Percentiles rank a stretch among this genome's conserved stretches.
Evolutionary conservation across 2,329 filamentous ascomycete species (phyloP).

Genomic region (Dactylonectria estremocensis): DNA sequence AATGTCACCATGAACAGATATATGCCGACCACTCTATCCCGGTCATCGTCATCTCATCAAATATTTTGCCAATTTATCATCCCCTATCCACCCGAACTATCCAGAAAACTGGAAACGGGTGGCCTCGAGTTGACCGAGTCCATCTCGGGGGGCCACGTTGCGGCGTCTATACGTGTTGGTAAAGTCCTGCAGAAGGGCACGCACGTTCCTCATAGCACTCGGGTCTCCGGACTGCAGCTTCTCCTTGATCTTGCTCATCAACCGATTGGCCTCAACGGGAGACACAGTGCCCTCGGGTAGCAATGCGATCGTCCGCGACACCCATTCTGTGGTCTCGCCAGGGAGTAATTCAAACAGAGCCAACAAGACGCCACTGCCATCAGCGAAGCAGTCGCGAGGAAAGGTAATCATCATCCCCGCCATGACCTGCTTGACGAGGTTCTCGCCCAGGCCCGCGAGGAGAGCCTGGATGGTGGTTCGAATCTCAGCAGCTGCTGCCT

Average conservation of each 20-base stretch:
- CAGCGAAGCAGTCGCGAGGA: slow-evolving; percentile 93
- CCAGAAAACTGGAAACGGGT: slow-evolving; percentile 85
- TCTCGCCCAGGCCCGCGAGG: slow-evolving; percentile 78
- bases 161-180: slow-evolving; percentile 93
- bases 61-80: slow-evolving; percentile 14
- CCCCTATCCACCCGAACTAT: slow-evolving; percentile 40
- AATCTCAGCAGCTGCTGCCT: slow-evolving; percentile 77
- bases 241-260: slow-evolving; percentile 86
- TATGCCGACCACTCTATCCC: slow-evolving; percentile 22
- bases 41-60: slow-evolving; percentile 18
- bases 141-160: slow-evolving; percentile 95
- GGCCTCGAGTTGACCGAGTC: slow-evolving; percentile 88
- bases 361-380: slow-evolving; percentile 93
- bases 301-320: slow-evolving; percentile 86
- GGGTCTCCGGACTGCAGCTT: slow-evolving; percentile 77
- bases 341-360: slow-evolving; percentile 91
- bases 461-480: slow-evolving; percentile 81
- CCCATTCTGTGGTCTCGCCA: slow-evolving; percentile 83
- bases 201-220: slow-evolving; percentile 79
- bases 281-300: slow-evolving; percentile 87
- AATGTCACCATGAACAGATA: slow-evolving; percentile 4
- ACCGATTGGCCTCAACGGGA: slow-evolving; percentile 82
- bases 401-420: slow-evolving; percentile 99
- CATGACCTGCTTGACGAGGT: slow-evolving; percentile 88
- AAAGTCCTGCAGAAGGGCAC: slow-evolving; percentile 92